Evolutionary conservation across 2,329 filamentous ascomycete species (phyloP).

Genomic region (Thelonectria olida): DNA sequence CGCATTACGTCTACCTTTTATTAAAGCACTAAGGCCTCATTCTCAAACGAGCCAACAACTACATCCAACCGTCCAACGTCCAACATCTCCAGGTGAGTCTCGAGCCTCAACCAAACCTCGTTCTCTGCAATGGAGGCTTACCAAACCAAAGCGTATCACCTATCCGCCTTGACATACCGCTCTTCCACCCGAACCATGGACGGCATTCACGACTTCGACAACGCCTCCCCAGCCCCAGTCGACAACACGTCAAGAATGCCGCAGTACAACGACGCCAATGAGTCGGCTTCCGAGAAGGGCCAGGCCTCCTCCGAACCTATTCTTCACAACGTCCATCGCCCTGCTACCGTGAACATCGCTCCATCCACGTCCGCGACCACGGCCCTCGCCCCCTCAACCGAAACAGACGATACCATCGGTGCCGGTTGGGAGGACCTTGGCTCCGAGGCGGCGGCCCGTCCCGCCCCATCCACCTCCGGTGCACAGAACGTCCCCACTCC

Average conservation of each 20-base stretch:
- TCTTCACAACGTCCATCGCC: not conserved
- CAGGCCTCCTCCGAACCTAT: slow-evolving; percentile 1
- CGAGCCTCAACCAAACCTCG: not conserved
- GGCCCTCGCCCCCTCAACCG: not conserved
- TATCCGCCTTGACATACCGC: not conserved
- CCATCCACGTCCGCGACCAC: not conserved
- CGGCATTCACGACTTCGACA: not conserved
- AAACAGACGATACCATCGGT: slow-evolving; percentile 7
- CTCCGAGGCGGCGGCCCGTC: slow-evolving; percentile 1
- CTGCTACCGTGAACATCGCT: not conserved
- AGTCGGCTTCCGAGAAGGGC: slow-evolving; percentile 22
- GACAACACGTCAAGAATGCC: slow-evolving; percentile 13
- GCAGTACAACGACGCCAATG: slow-evolving; percentile 22
- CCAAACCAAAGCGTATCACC: not conserved
- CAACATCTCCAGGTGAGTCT: not conserved
- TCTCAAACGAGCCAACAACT: not conserved
- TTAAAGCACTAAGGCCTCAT: too few relatives aligned
- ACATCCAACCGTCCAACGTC: not conserved
- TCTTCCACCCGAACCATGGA: slow-evolving; percentile 6
- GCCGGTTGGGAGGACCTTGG: not conserved
- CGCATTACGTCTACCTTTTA: not conserved
- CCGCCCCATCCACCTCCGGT: slow-evolving; percentile 7
- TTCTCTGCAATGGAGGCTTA: not conserved
- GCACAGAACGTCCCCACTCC: not conserved
- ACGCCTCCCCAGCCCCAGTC: not conserved